Evolutionary conservation across 2,329 filamentous ascomycete genomes (phyloP).

Genomic region (Xylariaceae sp.): DNA sequence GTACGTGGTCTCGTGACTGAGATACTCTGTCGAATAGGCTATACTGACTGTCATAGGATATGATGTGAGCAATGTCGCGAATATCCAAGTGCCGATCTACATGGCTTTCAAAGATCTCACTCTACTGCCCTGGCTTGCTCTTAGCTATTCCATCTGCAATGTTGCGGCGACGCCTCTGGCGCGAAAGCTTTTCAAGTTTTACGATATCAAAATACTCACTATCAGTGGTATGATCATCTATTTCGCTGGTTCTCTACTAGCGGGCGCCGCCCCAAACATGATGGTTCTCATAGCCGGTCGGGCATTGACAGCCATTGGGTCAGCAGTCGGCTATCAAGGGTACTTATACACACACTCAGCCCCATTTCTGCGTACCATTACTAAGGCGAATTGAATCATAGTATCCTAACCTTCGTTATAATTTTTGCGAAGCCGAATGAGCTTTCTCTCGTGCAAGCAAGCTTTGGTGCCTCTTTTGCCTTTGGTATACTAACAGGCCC

Average conservation of each 20-base stretch:
- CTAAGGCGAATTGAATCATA: conserved; percentile 1
- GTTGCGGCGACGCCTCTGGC: conserved; percentile 35
- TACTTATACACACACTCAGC: conserved; percentile 7
- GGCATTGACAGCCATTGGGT: conserved; percentile 34
- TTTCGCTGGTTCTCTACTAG: conserved; percentile 19
- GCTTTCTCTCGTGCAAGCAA: conserved; percentile 20
- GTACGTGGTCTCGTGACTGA: conserved; percentile 15
- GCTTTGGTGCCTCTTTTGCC: conserved; percentile 26
- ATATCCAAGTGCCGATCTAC: conserved; percentile 58
- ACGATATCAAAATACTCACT: conserved; percentile 32
- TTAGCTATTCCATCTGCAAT: conserved; percentile 35
- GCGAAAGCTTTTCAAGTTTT: conserved; percentile 33
- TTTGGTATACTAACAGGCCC: conserved; percentile 28
- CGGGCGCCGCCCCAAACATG: conserved; percentile 31
- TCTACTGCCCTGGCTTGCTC: conserved; percentile 39
- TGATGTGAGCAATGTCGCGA: conserved; percentile 46
- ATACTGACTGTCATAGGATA: conserved; percentile 32
- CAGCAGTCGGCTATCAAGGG: conserved; percentile 33
- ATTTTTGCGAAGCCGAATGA: conserved; percentile 25
- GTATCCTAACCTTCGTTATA: conserved; percentile 20
- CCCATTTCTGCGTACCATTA: neutral
- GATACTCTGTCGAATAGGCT: neutral
- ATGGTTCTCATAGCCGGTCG: conserved; percentile 34
- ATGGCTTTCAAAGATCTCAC: conserved; percentile 42
- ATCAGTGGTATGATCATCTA: conserved; percentile 28